phyloP scores from a whole-genome alignment of 1,139 yeast species.

The Eremothecium sinecaudum region DNA sequence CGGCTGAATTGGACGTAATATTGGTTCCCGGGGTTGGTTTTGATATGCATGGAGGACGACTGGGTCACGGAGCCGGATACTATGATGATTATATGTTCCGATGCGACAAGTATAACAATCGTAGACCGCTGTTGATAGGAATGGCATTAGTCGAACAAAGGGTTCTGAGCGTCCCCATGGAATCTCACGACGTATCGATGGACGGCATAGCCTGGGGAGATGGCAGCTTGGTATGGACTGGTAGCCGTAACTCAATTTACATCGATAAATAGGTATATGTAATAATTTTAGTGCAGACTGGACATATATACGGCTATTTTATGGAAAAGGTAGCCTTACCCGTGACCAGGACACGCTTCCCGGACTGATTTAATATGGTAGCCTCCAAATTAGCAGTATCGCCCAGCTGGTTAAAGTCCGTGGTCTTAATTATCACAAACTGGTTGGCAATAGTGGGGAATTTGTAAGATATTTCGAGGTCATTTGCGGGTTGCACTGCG shows the following conservation, averaged over 20 bases:
- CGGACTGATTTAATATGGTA: conserved; percentile 36
- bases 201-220: conserved; percentile 49
- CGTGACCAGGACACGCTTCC: conserved; percentile 38
- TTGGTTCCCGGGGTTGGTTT: conserved; percentile 86
- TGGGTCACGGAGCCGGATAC: conserved; percentile 92
- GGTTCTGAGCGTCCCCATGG: conserved; percentile 53
- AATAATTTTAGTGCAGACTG: no score
- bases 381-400: conserved; percentile 32
- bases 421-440: conserved; percentile 58
- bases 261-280: conserved; percentile 1
- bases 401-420: conserved; percentile 30
- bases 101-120: conserved; percentile 19
- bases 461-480: conserved; percentile 37
- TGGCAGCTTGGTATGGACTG: conserved; percentile 22
- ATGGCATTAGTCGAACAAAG: conserved; percentile 46
- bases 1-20: conserved; percentile 42
- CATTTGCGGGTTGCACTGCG: conserved; percentile 24
- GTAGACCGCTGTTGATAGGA: conserved; percentile 39
- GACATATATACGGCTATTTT: no score
- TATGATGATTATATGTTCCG: conserved; percentile 70
- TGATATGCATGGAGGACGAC: conserved; percentile 40
- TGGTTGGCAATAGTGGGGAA: conserved; percentile 75
- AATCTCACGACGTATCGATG: conserved; percentile 58
- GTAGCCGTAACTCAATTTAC: no score
- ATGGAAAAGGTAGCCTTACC: conserved; percentile 34